Conservation (phyloP, 768 basidiomycete genomes). For the Hericium rajendrae region DNA sequence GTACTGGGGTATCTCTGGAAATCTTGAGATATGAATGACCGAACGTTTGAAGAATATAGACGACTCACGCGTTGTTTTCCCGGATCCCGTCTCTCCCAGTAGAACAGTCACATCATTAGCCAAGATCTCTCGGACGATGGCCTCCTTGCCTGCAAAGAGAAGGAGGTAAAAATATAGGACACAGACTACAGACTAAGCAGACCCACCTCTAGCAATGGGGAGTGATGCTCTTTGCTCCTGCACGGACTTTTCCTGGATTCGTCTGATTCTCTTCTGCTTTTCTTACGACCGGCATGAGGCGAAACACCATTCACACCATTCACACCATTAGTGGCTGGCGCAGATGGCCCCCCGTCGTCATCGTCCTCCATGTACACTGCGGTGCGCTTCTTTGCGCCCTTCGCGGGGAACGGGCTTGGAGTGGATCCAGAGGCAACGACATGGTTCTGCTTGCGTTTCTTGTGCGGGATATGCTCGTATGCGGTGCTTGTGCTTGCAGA, state of each 20-base stretch:
- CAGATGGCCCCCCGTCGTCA: neutral
- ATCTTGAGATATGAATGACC: neutral
- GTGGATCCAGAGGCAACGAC: neutral
- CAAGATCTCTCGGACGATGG: conserved; percentile 60
- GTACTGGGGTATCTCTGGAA: conserved; percentile 90
- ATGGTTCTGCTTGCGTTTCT: neutral
- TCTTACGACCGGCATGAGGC: conserved; percentile 1
- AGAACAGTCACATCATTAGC: conserved; percentile 82
- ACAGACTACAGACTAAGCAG: neutral
- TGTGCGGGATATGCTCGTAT: neutral
- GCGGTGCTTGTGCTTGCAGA: neutral
- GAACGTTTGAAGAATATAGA: neutral
- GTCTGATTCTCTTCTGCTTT: neutral
- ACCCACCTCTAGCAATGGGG: conserved; percentile 70
- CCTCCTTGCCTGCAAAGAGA: conserved; percentile 50
- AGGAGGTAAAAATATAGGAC: neutral
- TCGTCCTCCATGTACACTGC: conserved; percentile 1
- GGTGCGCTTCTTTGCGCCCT: conserved; percentile 3
- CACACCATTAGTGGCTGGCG: neutral
- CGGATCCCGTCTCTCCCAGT: conserved; percentile 94
- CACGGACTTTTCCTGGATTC: conserved; percentile 19
- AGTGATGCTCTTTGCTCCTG: conserved; percentile 62
- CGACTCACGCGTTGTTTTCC: conserved; percentile 92
- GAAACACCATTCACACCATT: neutral
- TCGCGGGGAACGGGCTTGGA: neutral